Base-by-base conservation (phyloP, 148 eudicot species). In the Selenicereus undatus region DNA sequence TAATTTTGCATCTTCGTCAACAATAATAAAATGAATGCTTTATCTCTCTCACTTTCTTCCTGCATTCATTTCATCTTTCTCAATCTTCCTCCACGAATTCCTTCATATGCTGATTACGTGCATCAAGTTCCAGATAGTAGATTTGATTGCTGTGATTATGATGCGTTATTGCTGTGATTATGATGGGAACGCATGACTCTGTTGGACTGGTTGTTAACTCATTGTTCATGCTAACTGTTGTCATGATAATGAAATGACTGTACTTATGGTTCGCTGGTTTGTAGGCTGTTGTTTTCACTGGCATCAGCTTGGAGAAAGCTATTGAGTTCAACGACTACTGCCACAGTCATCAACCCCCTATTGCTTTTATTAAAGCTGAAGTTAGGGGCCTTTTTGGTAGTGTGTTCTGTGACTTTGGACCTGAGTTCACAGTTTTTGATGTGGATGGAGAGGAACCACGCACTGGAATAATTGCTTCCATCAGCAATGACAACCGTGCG, bases 401-500 rank as follows among this genome's bases (percentile, higher is more conserved):
- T 79, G 88, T 88, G 42, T 92, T 92, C 52, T 92, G 93, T 45
- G 96, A 92, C 82, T 92, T 90, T 79, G 96, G 96, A 81, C 93
- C 93, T n/a, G 90, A 89, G 84, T 92, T 92, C 78, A 90, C 91
- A 50, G 92, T 92, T 76, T 36, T 79, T 72, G 96, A 92, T 71
- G 93, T 92, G 79, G 96, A 92, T 82, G 96, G 96, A 4, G 93
- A 92, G 83, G 96, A 92, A 81, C 93, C 96, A 62, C 93, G 89
- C 75, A 82, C 92, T 56, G 96, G 96, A 65, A 92, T 92, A 22
- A 88, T 92, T 83, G 93, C 93, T 83, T 92, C 93, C 39, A 86
- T 90, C 82, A 90, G 93, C 85, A 92, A 92, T 74, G 95, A 87
- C 78, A 89, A 88, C 56, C 90, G 89, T 77, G 90, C 93, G 21